These are phyloP conservation scores for Metrosideros polymorpha DNA, from an alignment of 441 rosid genomes.

Conservation along the genomic window DNA sequence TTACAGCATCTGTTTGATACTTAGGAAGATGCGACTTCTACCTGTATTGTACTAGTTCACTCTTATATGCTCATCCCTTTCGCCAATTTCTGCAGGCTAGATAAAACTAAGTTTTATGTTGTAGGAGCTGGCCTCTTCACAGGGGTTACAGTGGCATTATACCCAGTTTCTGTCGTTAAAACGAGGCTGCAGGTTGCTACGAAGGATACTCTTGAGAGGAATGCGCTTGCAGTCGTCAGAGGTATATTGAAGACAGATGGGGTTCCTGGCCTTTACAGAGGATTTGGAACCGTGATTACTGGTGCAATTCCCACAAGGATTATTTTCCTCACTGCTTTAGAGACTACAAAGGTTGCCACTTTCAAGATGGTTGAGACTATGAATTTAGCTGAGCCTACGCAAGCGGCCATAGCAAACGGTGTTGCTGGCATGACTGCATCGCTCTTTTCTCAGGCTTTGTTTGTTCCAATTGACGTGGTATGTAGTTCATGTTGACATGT, in stretches of 20 bases:
- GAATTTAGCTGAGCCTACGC: constrained; percentile 59
- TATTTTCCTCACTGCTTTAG: constrained; percentile 76
- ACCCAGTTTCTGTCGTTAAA: constrained; percentile 83
- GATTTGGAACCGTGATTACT: constrained; percentile 89
- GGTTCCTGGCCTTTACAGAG: constrained; percentile 85
- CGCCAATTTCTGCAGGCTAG: constrained; percentile 50
- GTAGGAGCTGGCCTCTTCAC: constrained; percentile 97
- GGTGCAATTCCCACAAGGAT: constrained; percentile 94
- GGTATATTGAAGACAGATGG: constrained; percentile 75
- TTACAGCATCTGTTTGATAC: neutral
- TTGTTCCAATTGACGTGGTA: constrained; percentile 95
- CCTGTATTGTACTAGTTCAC: neutral
- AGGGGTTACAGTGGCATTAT: constrained; percentile 81
- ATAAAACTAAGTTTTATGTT: constrained; percentile 80
- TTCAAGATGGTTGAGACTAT: constrained; percentile 70
- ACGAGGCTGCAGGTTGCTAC: constrained; percentile 95
- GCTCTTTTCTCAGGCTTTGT: constrained; percentile 72
- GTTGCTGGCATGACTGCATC: constrained; percentile 91
- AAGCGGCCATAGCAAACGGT: constrained; percentile 93
- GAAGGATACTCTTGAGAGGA: constrained; percentile 65
- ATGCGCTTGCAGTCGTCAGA: constrained; percentile 57
- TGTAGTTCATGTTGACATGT: constrained; percentile 9
- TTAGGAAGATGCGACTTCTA: neutral
- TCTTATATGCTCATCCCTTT: constrained; percentile 3
- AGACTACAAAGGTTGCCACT: constrained; percentile 77